Evolutionary conservation across 805 yeast genomes (phyloP), one percentile per base, ranked within the genome.

Genomic region (Myxozyma mucilagina): DNA sequence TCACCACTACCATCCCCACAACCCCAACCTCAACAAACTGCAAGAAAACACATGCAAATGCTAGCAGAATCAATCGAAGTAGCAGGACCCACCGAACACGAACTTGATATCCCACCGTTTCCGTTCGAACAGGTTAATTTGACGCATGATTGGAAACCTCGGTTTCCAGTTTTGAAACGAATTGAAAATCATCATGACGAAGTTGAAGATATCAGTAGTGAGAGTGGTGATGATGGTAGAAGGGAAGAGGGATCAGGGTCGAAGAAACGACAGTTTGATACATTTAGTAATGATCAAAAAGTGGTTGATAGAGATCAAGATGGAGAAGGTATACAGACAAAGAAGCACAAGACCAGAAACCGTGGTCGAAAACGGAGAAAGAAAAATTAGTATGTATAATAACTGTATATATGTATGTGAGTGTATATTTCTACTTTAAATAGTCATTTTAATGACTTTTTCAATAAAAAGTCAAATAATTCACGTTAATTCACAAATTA

Each of bases 41-140:
- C 2, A 24, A 24, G 29, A 24, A 24, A 2, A 24, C 61, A 34
- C 18, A 50, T 56, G 16, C 32, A 31, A 5, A 34, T 59, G 11
- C 35, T 49, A 9, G 60, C 64, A 8, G 61, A 61, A 47, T 34
- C 66, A 16, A 47, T 56, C 34, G 67, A 63, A 20, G 56, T 56
- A n/a, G 20, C 20, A n/a, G 59, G 59, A 5, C 51, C 58, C 11
- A 32, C 56, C 3, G 39, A 10, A 18, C 41, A 36, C 6, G 43
- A 34, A 7, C 50, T 59, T 6, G 52, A 41, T 24, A 39, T 63
- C 3, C 67, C 67, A 2, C 65, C 67, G 11, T 63, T 44, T 38
- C 67, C 67, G 24, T 63, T 63, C 32, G 47, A 52, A 44, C 66
- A 63, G 42, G 54, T 60, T n/a, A 60, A 60, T 39, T 14, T 55